Conservation (phyloP, 805 yeast genomes). For the Maudiozyma barnettii region DNA sequence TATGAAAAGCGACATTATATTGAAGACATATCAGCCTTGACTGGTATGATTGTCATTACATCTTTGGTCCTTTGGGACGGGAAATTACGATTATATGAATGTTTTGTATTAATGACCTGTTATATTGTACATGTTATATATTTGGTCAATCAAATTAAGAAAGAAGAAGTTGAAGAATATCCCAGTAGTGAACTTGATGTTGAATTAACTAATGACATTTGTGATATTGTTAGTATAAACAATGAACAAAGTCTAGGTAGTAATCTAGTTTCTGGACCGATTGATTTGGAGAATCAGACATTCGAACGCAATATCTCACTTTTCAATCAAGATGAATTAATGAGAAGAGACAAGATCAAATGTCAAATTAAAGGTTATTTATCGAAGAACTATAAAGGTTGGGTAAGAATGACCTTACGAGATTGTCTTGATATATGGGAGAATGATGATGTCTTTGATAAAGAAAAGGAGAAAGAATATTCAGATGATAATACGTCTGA, state of each 20-base stretch:
- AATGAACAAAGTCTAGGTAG: neutral
- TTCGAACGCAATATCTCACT: constrained; percentile 7
- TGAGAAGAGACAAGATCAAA: constrained; percentile 14
- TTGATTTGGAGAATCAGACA: neutral
- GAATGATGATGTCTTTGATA: constrained; percentile 9
- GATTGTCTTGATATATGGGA: constrained; percentile 27
- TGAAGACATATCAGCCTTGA: constrained; percentile 53
- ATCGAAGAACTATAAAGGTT: constrained; percentile 18
- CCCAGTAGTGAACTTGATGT: neutral
- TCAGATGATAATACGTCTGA: neutral
- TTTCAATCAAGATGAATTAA: constrained; percentile 11
- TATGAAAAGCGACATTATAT: constrained; percentile 39
- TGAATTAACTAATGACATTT: neutral
- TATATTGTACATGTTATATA: neutral
- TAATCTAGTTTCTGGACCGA: too few relatives aligned
- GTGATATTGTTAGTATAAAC: neutral
- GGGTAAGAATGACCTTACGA: constrained; percentile 20
- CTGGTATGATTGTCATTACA: constrained; percentile 38
- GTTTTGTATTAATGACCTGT: constrained; percentile 29
- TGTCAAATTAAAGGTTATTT: constrained; percentile 17
- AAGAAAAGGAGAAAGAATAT: neutral
- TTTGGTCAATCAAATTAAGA: neutral
- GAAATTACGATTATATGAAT: constrained; percentile 43
- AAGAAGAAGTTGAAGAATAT: neutral
- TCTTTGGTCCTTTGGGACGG: constrained; percentile 49